Evolutionary conservation across 805 yeast species (phyloP).

Genomic region (Metschnikowia sp.): DNA sequence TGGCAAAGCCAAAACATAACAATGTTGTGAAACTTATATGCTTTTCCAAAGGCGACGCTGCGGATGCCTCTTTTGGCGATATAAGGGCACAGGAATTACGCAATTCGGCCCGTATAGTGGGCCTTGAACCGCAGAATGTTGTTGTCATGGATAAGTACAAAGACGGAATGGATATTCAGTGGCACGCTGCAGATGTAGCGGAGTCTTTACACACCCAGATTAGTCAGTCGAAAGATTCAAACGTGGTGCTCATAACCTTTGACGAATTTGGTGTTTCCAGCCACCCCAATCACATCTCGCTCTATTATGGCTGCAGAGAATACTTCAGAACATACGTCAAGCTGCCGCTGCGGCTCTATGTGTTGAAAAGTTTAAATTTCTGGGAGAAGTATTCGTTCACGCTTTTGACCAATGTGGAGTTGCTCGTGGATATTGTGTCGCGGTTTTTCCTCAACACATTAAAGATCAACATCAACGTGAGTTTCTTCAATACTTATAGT

Average conservation of each 20-base stretch:
- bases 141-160: constrained; percentile 41
- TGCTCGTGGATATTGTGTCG: constrained; percentile 38
- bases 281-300: constrained; percentile 81
- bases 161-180: constrained; percentile 66
- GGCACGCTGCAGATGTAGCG: constrained; percentile 54
- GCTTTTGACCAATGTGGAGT: constrained; percentile 38
- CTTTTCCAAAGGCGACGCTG: constrained; percentile 67
- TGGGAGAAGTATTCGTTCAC: constrained; percentile 51
- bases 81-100: constrained; percentile 58
- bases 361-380: constrained; percentile 35
- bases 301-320: constrained; percentile 48
- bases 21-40: constrained; percentile 62
- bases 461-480: constrained; percentile 35
- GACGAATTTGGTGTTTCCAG: constrained; percentile 79
- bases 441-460: constrained; percentile 28
- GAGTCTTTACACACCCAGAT: constrained; percentile 31
- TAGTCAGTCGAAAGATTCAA: constrained; percentile 15
- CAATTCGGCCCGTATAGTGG: constrained; percentile 52
- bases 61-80: constrained; percentile 65
- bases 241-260: constrained; percentile 61
- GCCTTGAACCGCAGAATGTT: constrained; percentile 42
- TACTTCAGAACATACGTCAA: constrained; percentile 23
- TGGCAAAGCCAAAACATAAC: constrained; percentile 42
- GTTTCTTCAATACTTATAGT: constrained; percentile 28
- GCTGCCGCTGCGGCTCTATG: constrained; percentile 21